phyloP scores from a whole-genome alignment of 2,329 filamentous ascomycete genomes.

The Chrysoporthe austroafricana region DNA sequence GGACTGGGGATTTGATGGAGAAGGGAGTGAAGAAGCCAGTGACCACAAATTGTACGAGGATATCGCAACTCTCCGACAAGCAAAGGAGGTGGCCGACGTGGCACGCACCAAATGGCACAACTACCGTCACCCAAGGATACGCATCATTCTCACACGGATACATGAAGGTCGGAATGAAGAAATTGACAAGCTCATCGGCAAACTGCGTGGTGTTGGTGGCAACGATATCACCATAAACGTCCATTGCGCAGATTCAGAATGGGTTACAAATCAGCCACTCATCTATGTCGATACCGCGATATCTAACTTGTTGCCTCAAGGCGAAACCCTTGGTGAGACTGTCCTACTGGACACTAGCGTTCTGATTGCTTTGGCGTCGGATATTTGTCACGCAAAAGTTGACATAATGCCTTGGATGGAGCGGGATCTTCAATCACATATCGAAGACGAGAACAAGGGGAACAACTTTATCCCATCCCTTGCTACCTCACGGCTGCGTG shows the following conservation, averaged over 20 bases:
- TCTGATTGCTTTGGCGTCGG: constrained; percentile 72
- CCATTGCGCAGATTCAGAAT: constrained; percentile 35
- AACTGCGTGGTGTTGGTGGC: constrained; percentile 32
- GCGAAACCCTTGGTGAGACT: constrained; percentile 33
- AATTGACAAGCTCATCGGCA: constrained; percentile 34
- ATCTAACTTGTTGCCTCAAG: constrained; percentile 29
- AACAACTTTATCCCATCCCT: constrained; percentile 56
- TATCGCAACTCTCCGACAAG: constrained; percentile 34
- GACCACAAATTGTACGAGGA: constrained; percentile 29
- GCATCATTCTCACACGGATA: constrained; percentile 37
- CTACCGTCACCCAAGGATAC: constrained; percentile 33
- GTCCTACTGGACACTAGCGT: constrained; percentile 71
- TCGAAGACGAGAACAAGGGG: constrained; percentile 65
- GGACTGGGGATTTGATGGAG: constrained; percentile 29
- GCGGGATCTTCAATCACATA: constrained; percentile 64
- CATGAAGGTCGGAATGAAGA: constrained; percentile 33
- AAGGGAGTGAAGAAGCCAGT: constrained; percentile 23
- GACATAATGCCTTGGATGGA: constrained; percentile 49
- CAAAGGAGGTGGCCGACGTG: constrained; percentile 36
- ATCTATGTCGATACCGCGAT: constrained; percentile 31
- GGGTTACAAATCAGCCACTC: constrained; percentile 30
- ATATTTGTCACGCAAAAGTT: constrained; percentile 64
- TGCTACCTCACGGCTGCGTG: constrained; percentile 64
- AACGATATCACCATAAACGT: constrained; percentile 32
- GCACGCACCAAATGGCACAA: constrained; percentile 36